Conservation (phyloP, 495 filamentous ascomycete genomes). For the Opeltia flavorubescens region DNA sequence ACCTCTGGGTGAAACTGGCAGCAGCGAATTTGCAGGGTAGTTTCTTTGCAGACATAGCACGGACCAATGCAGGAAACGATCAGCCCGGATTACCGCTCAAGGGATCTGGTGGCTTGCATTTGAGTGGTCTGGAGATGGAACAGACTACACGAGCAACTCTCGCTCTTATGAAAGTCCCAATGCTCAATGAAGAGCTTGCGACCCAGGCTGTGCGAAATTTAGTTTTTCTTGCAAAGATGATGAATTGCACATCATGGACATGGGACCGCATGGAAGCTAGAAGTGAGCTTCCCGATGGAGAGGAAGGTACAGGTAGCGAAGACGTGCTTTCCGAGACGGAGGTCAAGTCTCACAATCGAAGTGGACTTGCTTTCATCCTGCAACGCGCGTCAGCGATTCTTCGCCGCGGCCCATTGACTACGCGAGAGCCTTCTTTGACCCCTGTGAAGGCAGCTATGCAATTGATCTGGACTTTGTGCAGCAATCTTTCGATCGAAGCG, state of each 20-base stretch:
- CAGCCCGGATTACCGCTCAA: constrained; percentile 44
- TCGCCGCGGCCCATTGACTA: constrained; percentile 56
- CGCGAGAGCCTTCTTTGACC: constrained; percentile 42
- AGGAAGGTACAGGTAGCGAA: constrained; percentile 26
- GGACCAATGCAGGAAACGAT: constrained; percentile 36
- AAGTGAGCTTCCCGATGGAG: constrained; percentile 27
- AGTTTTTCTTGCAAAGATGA: constrained; percentile 57
- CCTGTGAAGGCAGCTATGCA: constrained; percentile 66
- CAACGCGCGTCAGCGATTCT: constrained; percentile 60
- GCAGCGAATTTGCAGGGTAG: constrained; percentile 59
- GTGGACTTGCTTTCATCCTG: constrained; percentile 52
- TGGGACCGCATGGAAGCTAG: constrained; percentile 24
- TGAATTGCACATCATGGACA: constrained; percentile 41
- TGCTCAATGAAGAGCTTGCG: constrained; percentile 52
- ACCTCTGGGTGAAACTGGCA: constrained; percentile 63
- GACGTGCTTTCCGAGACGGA: constrained; percentile 10
- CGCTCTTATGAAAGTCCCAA: constrained; percentile 48
- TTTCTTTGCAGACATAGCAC: constrained; percentile 67
- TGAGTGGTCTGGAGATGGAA: constrained; percentile 50
- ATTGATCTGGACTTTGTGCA: constrained; percentile 47
- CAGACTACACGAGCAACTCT: constrained; percentile 49
- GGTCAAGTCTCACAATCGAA: not conserved
- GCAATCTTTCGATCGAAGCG: constrained; percentile 39
- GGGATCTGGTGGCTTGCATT: constrained; percentile 54
- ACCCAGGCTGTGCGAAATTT: constrained; percentile 63